These are phyloP conservation scores for Quercus agrifolia DNA, from an alignment of 306 rosid species.

Conservation along the genomic window DNA sequence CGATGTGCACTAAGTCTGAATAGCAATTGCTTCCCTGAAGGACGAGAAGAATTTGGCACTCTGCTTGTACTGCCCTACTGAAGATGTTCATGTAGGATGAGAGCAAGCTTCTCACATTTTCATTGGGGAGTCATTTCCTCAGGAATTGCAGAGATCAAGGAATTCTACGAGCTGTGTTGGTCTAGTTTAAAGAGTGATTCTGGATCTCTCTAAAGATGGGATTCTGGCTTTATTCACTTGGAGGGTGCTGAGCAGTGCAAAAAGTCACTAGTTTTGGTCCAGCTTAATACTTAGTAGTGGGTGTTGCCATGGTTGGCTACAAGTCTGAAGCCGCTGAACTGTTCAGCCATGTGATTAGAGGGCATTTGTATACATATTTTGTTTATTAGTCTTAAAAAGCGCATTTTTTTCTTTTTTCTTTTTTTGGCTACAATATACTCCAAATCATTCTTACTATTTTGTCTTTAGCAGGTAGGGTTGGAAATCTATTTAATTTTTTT, in stretches of 20 bases:
- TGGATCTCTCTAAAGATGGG: background rate
- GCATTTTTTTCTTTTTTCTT: too few species aligned
- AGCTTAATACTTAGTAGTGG: too few species aligned
- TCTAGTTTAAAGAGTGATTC: background rate
- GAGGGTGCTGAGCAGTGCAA: background rate
- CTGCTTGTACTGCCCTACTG: background rate
- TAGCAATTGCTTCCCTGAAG: constrained; percentile 4
- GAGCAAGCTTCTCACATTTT: background rate
- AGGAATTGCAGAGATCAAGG: background rate
- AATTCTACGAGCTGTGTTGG: background rate
- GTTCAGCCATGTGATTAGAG: too few species aligned
- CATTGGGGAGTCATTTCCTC: background rate
- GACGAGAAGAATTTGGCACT: background rate
- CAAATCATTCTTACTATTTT: too few species aligned
- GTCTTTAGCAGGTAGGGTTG: too few species aligned
- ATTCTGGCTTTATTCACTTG: background rate
- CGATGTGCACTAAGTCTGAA: background rate
- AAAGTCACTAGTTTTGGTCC: background rate
- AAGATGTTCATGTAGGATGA: background rate
- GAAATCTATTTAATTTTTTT: too few species aligned
- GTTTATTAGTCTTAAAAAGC: background rate
- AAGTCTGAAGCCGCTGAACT: background rate
- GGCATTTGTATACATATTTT: background rate
- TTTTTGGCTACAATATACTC: too few species aligned
- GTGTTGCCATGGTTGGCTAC: background rate